phyloP scores from a whole-genome alignment of 148 eudicot species.

The Rhododendron ovatum region DNA sequence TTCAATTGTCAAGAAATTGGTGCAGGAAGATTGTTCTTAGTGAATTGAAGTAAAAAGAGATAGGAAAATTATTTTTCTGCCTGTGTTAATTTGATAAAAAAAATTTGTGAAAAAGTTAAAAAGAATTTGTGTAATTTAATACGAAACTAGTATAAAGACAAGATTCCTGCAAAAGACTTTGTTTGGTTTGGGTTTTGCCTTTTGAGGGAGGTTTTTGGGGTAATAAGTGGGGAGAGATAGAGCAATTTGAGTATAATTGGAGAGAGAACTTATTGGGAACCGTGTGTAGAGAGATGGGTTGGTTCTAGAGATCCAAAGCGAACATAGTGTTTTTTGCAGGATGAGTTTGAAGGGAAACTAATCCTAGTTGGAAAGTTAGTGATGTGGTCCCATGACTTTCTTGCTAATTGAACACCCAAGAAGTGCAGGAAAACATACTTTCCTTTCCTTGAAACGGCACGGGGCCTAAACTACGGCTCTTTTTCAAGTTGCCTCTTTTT shows the following conservation, averaged over 20 bases:
- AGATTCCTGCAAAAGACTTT: no score
- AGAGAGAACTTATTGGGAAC: no score
- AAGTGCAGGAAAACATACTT: no score
- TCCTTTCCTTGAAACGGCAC: no score
- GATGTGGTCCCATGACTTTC: not conserved
- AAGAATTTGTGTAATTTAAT: not conserved
- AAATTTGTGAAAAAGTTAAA: not conserved
- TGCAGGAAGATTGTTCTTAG: not conserved
- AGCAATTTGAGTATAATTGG: no score
- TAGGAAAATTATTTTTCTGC: not conserved
- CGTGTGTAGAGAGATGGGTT: no score
- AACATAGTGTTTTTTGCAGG: not conserved
- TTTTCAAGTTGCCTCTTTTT: not conserved
- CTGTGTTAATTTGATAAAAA: no score
- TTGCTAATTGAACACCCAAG: no score
- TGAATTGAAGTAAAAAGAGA: not conserved
- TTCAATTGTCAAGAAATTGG: no score
- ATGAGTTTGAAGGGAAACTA: not conserved
- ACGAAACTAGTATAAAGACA: not conserved
- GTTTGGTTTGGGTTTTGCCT: not conserved
- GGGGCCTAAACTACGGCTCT: not conserved
- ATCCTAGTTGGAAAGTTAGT: not conserved
- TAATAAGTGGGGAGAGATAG: no score
- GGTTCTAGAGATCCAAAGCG: no score
- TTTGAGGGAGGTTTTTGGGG: no score